Evolutionary conservation across 495 filamentous ascomycete genomes (phyloP).

Genomic region (Penicillium manginii): DNA sequence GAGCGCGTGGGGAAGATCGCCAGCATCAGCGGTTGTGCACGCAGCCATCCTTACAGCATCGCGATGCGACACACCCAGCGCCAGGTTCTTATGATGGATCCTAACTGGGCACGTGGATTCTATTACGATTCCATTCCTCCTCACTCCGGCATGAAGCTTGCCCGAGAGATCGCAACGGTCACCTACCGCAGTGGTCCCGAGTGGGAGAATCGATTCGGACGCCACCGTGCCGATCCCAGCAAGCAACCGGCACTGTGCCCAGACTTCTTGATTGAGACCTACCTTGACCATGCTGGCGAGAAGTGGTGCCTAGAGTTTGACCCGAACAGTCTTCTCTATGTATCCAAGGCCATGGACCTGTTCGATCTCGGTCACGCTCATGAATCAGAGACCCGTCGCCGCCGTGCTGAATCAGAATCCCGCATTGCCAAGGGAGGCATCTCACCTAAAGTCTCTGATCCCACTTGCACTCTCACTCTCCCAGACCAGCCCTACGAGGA

Average conservation of each 20-base stretch:
- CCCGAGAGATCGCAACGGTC: constrained; percentile 95
- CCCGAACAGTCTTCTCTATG: constrained; percentile 92
- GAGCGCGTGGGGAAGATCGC: constrained; percentile 79
- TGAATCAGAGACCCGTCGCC: constrained; percentile 53
- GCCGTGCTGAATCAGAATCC: constrained; percentile 52
- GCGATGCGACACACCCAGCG: constrained; percentile 99
- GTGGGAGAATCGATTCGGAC: constrained; percentile 95
- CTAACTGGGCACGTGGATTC: constrained; percentile 95
- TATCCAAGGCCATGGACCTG: constrained; percentile 98
- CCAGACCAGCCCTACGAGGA: constrained; percentile 88
- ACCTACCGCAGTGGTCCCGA: constrained; percentile 97
- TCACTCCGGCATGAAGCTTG: constrained; percentile 96
- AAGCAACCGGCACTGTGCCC: constrained; percentile 91
- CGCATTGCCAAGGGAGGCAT: constrained; percentile 48
- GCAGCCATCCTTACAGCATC: constrained; percentile 97
- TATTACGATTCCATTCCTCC: constrained; percentile 91
- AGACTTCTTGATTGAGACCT: constrained; percentile 98
- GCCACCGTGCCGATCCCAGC: constrained; percentile 81
- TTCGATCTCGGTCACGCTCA: constrained; percentile 84
- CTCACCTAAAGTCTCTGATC: constrained; percentile 31
- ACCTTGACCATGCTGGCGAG: constrained; percentile 97
- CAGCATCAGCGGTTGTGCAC: constrained; percentile 90
- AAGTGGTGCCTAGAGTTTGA: constrained; percentile 99
- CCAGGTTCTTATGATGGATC: constrained; percentile 98
- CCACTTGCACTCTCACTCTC: constrained; percentile 79